A percentile compares a stretch with the other conserved stretches of the same genome.
These are phyloP conservation scores for Eimeria praecox DNA, from an alignment of 169 alveolate species.

Conservation along the genomic window DNA sequence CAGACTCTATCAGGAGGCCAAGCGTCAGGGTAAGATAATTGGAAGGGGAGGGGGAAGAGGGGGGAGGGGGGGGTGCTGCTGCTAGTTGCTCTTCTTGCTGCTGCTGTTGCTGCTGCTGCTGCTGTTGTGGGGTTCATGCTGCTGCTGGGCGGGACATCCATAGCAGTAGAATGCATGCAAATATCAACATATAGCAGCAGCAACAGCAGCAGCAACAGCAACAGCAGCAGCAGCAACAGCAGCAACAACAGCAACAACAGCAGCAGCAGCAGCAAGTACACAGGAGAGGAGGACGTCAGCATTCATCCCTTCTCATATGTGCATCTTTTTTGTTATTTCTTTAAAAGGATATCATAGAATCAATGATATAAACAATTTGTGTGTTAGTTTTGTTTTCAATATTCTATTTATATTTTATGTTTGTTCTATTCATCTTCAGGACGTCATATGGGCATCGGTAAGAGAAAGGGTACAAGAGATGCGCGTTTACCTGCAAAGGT, in stretches of 20 bases:
- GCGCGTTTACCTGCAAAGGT: slow-evolving; percentile 99
- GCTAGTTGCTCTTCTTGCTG: neutral
- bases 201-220: neutral
- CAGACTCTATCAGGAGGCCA: slow-evolving; percentile 92
- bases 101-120: neutral
- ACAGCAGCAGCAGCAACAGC: neutral
- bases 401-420: neutral
- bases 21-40: slow-evolving; percentile 95
- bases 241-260: too few relatives aligned
- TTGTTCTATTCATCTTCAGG: slow-evolving; percentile 14
- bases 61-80: neutral
- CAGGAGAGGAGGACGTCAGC: too few relatives aligned
- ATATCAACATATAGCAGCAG: too few relatives aligned
- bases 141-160: too few relatives aligned
- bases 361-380: neutral
- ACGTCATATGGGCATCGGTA: slow-evolving; percentile 99
- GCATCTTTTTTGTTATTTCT: too few relatives aligned
- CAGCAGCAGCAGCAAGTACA: too few relatives aligned
- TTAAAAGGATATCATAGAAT: too few relatives aligned
- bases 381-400: neutral
- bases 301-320: too few relatives aligned
- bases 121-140: neutral
- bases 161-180: too few relatives aligned
- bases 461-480: slow-evolving; percentile 98
- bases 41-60: slow-evolving; percentile 81